Percentiles rank a stretch among this genome's conserved stretches.
Conservation (phyloP, 352 stramenopile species). For the Thalassiosira ordinaria region DNA sequence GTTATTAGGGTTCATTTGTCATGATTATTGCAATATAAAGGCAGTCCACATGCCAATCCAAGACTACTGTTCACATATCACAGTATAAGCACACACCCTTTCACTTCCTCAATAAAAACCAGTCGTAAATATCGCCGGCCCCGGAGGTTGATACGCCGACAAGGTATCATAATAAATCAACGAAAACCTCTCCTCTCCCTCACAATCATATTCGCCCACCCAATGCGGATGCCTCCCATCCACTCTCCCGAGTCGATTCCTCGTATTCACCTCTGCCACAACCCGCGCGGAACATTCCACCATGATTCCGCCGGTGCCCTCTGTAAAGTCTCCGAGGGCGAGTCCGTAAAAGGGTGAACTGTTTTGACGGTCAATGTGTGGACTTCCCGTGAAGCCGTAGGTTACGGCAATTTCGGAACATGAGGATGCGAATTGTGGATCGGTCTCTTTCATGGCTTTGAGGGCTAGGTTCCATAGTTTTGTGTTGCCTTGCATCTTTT, state of each 20-base stretch:
- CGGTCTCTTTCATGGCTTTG: constrained; percentile 39
- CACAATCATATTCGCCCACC: constrained; percentile 50
- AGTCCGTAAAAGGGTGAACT: constrained; percentile 55
- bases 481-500: constrained; percentile 53
- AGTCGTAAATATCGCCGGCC: constrained; percentile 23
- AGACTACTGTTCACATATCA: too few relatives aligned
- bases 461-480: constrained; percentile 49
- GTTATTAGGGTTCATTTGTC: too few relatives aligned
- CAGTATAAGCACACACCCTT: too few relatives aligned
- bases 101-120: too few relatives aligned
- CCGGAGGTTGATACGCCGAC: constrained; percentile 24
- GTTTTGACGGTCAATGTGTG: constrained; percentile 67
- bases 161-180: constrained; percentile 60
- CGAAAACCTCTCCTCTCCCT: constrained; percentile 41
- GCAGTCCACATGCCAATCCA: too few relatives aligned
- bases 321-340: constrained; percentile 45
- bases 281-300: constrained; percentile 47
- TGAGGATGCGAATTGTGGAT: constrained; percentile 41
- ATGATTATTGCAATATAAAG: too few relatives aligned
- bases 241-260: constrained; percentile 53
- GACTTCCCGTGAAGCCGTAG: constrained; percentile 46
- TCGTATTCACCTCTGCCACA: constrained; percentile 45
- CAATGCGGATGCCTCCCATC: constrained; percentile 63
- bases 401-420: constrained; percentile 58
- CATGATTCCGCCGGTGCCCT: constrained; percentile 42